Evolutionary conservation across 345 rosid genomes (phyloP).

Genomic region (Syzygium grande): DNA sequence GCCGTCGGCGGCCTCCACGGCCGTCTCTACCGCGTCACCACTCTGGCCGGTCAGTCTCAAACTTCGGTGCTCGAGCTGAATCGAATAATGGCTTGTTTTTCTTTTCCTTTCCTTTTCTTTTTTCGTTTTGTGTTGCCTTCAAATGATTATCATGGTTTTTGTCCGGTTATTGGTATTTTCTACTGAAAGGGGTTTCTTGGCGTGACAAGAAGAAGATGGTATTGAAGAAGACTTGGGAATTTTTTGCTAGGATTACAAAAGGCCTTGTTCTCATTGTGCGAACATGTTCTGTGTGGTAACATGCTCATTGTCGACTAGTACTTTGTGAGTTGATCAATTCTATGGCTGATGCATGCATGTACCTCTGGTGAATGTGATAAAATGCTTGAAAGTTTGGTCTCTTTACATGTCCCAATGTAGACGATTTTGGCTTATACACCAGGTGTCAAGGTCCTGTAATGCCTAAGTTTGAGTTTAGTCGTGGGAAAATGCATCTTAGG

Average conservation of each 20-base stretch:
- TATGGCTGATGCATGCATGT: background rate
- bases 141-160: background rate
- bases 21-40: conserved; percentile 52
- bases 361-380: background rate
- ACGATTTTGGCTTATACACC: background rate
- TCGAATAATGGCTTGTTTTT: background rate
- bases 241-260: background rate
- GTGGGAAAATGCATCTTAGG: background rate
- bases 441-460: background rate
- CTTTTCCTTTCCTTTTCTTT: background rate
- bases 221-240: background rate
- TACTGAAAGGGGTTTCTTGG: background rate
- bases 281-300: background rate
- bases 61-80: background rate
- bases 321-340: background rate
- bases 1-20: conserved; percentile 87
- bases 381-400: background rate
- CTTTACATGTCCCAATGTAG: background rate
- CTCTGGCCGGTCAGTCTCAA: conserved; percentile 44
- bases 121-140: background rate
- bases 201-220: background rate
- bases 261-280: background rate
- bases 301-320: background rate
- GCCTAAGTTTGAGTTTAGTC: background rate
- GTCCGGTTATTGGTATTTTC: background rate